Evolutionary conservation across 2,329 filamentous ascomycete species (phyloP).

Genomic region (Colletotrichum siamense): DNA sequence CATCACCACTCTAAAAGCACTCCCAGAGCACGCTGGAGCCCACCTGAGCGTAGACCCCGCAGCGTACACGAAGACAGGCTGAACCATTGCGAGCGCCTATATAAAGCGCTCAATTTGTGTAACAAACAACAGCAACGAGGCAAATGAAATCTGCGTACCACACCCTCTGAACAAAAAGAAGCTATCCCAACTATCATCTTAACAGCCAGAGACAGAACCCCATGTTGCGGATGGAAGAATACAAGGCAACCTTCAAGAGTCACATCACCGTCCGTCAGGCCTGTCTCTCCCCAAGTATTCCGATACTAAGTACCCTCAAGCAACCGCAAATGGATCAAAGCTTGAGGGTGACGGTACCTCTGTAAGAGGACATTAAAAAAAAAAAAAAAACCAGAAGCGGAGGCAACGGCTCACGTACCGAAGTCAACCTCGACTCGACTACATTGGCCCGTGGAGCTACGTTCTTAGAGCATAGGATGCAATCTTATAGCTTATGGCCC

Average conservation of each 20-base stretch:
- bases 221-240: too few relatives aligned
- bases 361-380: accelerated
- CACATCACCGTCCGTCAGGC: neutral
- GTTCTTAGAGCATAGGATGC: accelerated
- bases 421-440: accelerated
- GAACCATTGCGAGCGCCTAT: accelerated
- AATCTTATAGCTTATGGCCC: neutral
- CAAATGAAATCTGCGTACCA: neutral
- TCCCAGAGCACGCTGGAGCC: neutral
- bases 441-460: neutral
- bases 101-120: neutral
- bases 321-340: neutral
- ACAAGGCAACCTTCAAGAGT: neutral
- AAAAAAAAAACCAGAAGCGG: neutral
- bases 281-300: neutral
- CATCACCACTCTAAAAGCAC: neutral
- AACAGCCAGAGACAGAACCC: neutral
- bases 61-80: neutral
- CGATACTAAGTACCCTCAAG: neutral
- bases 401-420: neutral
- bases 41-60: neutral
- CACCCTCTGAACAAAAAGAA: neutral
- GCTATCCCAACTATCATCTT: accelerated
- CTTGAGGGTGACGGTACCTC: accelerated
- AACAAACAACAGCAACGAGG: neutral